These are phyloP conservation scores for Didymella keratinophila DNA, from an alignment of 2,329 filamentous ascomycete genomes.

Conservation along the genomic window DNA sequence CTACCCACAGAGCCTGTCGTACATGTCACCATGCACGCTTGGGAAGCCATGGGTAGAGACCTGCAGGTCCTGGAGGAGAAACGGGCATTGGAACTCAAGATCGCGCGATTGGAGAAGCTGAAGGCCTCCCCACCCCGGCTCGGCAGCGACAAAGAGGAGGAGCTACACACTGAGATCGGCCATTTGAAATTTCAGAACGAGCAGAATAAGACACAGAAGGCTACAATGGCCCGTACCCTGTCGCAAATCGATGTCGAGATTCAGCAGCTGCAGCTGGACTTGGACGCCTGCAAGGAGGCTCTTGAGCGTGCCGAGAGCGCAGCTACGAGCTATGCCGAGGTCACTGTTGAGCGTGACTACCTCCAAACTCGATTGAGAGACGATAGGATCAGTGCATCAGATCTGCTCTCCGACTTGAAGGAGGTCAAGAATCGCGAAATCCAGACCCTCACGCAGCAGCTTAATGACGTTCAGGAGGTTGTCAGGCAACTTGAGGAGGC, in stretches of 20 bases:
- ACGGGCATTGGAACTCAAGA: conserved; percentile 11
- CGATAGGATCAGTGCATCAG: background rate
- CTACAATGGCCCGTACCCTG: conserved; percentile 29
- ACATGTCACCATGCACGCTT: conserved; percentile 18
- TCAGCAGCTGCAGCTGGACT: conserved; percentile 26
- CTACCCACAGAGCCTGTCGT: conserved; percentile 7
- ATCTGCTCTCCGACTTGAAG: background rate
- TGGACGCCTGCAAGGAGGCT: conserved; percentile 16
- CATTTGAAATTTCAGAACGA: conserved; percentile 30
- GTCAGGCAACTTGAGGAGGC: background rate
- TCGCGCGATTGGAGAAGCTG: conserved; percentile 3
- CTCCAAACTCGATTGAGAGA: conserved; percentile 11
- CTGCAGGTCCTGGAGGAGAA: conserved; percentile 13
- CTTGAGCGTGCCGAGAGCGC: background rate
- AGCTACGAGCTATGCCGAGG: background rate
- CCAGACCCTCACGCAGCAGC: background rate
- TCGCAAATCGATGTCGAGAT: conserved; percentile 27
- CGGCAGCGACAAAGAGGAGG: background rate
- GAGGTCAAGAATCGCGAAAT: conserved; percentile 7
- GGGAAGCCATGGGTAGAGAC: conserved; percentile 10
- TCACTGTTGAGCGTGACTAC: conserved; percentile 19
- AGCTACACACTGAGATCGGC: conserved; percentile 16
- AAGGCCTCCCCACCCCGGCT: background rate
- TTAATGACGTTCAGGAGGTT: conserved; percentile 1
- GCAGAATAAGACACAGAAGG: conserved; percentile 27